Conservation (phyloP, 2,329 filamentous ascomycete species). For the Diatrype stigma region DNA sequence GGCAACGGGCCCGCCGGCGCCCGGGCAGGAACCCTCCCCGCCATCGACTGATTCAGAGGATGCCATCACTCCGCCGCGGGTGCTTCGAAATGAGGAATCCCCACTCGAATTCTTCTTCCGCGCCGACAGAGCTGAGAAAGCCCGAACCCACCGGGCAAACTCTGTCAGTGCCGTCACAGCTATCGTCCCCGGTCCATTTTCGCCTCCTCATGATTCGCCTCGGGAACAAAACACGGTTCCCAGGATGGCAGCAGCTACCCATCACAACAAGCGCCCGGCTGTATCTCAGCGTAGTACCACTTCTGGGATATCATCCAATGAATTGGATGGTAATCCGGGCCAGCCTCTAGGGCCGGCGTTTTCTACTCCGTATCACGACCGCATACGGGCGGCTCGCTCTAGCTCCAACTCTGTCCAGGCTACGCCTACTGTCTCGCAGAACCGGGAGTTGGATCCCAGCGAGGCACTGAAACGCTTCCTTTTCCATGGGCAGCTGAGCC, state of each 20-base stretch:
- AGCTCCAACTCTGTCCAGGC: constrained; percentile 17
- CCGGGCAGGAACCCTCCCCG: constrained; percentile 43
- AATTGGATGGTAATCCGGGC: constrained; percentile 59
- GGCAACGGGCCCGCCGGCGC: constrained; percentile 33
- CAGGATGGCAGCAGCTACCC: constrained; percentile 28
- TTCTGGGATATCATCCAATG: constrained; percentile 60
- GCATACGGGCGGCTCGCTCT: constrained; percentile 52
- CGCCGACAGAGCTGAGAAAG: constrained; percentile 76
- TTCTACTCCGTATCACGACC: constrained; percentile 61
- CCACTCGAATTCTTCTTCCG: constrained; percentile 89
- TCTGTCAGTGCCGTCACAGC: constrained; percentile 39
- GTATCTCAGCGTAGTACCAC: constrained; percentile 39
- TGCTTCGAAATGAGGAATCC: constrained; percentile 51
- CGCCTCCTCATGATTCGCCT: constrained; percentile 43
- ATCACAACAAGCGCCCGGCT: constrained; percentile 21
- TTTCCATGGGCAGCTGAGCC: constrained; percentile 36
- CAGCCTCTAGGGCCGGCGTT: constrained; percentile 61
- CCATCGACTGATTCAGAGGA: constrained; percentile 51
- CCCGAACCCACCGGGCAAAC: constrained; percentile 52
- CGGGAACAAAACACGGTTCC: constrained; percentile 29
- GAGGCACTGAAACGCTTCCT: constrained; percentile 56
- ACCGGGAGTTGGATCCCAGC: constrained; percentile 28
- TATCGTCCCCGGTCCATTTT: constrained; percentile 39
- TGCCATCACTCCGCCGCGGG: constrained; percentile 33
- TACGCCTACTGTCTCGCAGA: constrained; percentile 12